These are phyloP conservation scores for Cucurbita argyrosperma DNA, from an alignment of 306 rosid genomes.

Conservation along the genomic window DNA sequence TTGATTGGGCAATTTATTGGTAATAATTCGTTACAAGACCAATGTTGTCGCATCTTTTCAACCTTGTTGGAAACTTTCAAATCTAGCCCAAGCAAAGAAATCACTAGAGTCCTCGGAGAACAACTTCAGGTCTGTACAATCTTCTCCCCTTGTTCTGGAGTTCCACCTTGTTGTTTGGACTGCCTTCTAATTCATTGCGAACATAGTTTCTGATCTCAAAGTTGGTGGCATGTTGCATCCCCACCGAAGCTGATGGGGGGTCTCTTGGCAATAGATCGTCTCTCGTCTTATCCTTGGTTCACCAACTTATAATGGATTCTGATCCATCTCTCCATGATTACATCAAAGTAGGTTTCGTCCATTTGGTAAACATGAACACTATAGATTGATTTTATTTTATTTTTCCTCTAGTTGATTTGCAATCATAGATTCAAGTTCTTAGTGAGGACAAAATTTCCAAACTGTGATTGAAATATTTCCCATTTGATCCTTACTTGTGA, in stretches of 20 bases:
- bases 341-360: conserved; percentile 44
- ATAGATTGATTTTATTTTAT: background rate
- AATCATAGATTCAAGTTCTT: background rate
- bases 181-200: conserved; percentile 7
- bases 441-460: background rate
- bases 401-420: background rate
- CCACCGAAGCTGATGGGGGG: conserved; percentile 33
- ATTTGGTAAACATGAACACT: background rate
- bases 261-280: conserved; percentile 25
- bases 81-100: conserved; percentile 34
- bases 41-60: conserved; percentile 52
- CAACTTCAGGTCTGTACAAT: conserved; percentile 59
- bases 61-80: conserved; percentile 29
- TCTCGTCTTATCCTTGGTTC: conserved; percentile 48
- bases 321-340: conserved; percentile 67
- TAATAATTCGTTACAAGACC: conserved; percentile 54
- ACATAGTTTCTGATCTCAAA: conserved; percentile 75
- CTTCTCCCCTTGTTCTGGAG: background rate
- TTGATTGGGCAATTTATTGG: conserved; percentile 60
- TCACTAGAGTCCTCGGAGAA: conserved; percentile 55
- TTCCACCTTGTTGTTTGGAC: background rate
- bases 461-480: background rate
- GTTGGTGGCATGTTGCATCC: conserved; percentile 67
- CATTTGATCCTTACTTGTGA: background rate
- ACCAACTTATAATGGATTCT: conserved; percentile 48